Percentiles rank a stretch among this genome's conserved stretches.
phyloP scores from a whole-genome alignment of 495 filamentous ascomycete species.

The Neurospora sublineolata region DNA sequence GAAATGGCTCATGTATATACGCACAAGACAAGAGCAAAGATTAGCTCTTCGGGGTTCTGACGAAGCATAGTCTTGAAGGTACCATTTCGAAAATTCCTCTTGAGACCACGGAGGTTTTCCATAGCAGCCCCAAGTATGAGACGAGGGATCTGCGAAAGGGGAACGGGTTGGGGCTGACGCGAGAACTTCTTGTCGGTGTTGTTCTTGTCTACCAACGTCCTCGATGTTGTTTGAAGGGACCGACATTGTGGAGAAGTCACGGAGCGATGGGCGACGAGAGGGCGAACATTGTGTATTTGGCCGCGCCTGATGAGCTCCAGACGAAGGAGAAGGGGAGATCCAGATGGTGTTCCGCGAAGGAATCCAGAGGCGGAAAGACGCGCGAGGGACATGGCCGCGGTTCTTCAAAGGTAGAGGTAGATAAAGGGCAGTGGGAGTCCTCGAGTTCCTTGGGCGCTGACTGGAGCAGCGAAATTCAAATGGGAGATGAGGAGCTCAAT shows the following conservation, averaged over 20 bases:
- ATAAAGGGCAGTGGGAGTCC: neutral
- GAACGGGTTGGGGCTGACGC: constrained; percentile 7
- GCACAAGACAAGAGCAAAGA: constrained; percentile 20
- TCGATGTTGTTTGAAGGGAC: constrained; percentile 10
- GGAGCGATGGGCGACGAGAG: neutral
- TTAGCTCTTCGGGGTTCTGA: constrained; percentile 30
- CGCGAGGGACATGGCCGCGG: neutral
- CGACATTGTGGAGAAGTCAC: constrained; percentile 6
- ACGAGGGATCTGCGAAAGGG: constrained; percentile 8
- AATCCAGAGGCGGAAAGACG: neutral
- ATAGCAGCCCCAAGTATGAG: constrained; percentile 21
- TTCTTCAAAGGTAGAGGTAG: neutral
- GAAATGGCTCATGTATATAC: neutral
- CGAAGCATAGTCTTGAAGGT: constrained; percentile 23
- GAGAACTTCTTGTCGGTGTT: constrained; percentile 12
- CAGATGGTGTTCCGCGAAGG: neutral
- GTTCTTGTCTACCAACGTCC: neutral
- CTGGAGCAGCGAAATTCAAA: neutral
- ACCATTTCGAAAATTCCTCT: constrained; percentile 22
- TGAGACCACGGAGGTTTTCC: constrained; percentile 21
- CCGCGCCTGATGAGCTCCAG: neutral
- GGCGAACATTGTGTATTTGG: neutral
- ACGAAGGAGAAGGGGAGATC: constrained; percentile 1
- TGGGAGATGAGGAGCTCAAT: neutral
- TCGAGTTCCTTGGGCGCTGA: neutral